A percentile compares a stretch with the other conserved stretches of the same genome.
phyloP scores from a whole-genome alignment of 176 grass and related monocot genomes.

The Oryza glaberrima region DNA sequence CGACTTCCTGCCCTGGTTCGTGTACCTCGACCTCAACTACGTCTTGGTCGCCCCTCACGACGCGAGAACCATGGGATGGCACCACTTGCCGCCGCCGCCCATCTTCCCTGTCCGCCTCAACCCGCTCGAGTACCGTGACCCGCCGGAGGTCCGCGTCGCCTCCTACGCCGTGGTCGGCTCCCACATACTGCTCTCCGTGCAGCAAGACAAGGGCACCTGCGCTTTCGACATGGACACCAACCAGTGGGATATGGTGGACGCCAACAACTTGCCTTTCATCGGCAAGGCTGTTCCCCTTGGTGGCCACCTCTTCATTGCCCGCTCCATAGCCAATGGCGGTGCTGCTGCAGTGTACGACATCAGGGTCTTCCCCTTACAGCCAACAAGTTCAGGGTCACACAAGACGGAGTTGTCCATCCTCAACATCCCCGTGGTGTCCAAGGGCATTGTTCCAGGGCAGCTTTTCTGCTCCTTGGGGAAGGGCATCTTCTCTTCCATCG shows the following conservation, averaged over 20 bases:
- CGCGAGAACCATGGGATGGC: background rate
- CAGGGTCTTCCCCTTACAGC: background rate
- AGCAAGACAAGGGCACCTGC: constrained; percentile 26
- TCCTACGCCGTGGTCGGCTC: constrained; percentile 4
- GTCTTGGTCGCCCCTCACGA: too few relatives aligned
- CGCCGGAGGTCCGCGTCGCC: background rate
- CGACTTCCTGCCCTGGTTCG: constrained; percentile 15
- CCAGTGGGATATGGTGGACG: too few relatives aligned
- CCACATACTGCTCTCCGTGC: constrained; percentile 18
- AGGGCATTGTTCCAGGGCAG: too few relatives aligned
- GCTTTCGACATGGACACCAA: background rate
- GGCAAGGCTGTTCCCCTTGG: background rate
- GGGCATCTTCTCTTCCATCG: too few relatives aligned
- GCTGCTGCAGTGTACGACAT: background rate
- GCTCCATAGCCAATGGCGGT: too few relatives aligned
- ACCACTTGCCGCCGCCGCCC: background rate
- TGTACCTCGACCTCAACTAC: background rate
- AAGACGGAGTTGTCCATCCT: too few relatives aligned
- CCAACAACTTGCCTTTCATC: too few relatives aligned
- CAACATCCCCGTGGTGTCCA: too few relatives aligned
- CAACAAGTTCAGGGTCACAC: background rate
- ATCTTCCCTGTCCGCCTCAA: constrained; percentile 22
- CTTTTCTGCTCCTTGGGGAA: too few relatives aligned
- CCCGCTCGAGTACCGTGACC: constrained; percentile 5
- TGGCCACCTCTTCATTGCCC: background rate